Conservation (phyloP, 768 basidiomycete genomes). For the Leccinellum rugosiceps region DNA sequence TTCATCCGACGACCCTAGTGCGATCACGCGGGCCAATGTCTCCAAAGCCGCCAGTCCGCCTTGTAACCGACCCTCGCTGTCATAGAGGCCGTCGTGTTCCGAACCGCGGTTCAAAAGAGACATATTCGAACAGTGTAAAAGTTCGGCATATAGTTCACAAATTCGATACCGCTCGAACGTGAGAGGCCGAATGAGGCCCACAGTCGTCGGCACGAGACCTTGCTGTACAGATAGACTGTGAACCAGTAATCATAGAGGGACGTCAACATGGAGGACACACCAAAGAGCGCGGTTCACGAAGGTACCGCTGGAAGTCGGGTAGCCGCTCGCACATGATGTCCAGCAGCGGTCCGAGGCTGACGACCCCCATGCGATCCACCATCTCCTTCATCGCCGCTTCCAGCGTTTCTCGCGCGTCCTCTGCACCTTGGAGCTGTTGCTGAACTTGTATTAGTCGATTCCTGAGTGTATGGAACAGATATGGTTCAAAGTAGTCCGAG, state of each 20-base stretch:
- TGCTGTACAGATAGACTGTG: constrained; percentile 39
- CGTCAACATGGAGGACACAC: constrained; percentile 42
- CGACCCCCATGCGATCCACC: constrained; percentile 84
- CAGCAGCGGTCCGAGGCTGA: constrained; percentile 83
- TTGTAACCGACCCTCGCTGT: constrained; percentile 76
- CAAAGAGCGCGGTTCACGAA: constrained; percentile 71
- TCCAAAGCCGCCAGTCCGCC: constrained; percentile 87
- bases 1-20: constrained; percentile 54
- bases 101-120: constrained; percentile 81
- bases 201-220: constrained; percentile 66
- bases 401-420: constrained; percentile 61
- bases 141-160: constrained; percentile 94
- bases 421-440: constrained; percentile 56
- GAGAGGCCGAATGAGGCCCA: constrained; percentile 73
- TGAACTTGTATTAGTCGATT: constrained; percentile 88
- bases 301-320: constrained; percentile 62
- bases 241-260: constrained; percentile 7
- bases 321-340: constrained; percentile 69
- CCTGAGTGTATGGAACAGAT: constrained; percentile 89
- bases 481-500: constrained; percentile 97
- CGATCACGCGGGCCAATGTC: constrained; percentile 81
- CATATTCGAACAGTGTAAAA: constrained; percentile 98
- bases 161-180: constrained; percentile 96
- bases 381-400: constrained; percentile 76
- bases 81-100: constrained; percentile 70